Evolutionary conservation across 1,139 yeast genomes (phyloP), one percentile per base, ranked within the genome.

Genomic region (Casaregolazyma lundiana): DNA sequence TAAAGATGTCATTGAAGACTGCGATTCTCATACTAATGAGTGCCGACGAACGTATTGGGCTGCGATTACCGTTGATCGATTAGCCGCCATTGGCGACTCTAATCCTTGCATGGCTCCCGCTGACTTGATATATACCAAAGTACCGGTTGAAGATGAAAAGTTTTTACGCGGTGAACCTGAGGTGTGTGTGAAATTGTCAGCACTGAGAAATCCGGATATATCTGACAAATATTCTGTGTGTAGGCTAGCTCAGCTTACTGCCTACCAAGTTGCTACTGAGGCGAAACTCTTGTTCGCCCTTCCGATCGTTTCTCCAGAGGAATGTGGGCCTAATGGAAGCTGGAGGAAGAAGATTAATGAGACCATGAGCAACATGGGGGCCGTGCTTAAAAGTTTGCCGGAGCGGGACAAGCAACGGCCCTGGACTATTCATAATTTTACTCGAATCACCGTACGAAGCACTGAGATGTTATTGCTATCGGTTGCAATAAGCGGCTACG

Each of bases 61-160:
- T n/a, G 18, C 32, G 2, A 8, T 40, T 8, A 18, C 13, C 16
- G 20, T 18, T 2, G 37, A 32, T 13, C 34, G 17, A 19, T 5
- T 40, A 4, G 20, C 16, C 19, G 34, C 20, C 17, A 21, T 22
- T 18, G 22, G 13, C 7, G 16, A 26, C 2, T 35, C 37, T 3
- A 30, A 22, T 16, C 26, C 37, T n/a, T 9, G 29, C n/a, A 15
- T 22, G 11, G 11, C 16, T 5, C n/a, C 13, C n/a, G 20, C 15
- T 15, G 20, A 9, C 5, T 35, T 30, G 19, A 30, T 40, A 11
- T 40, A 19, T 20, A 17, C 19, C n/a, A 30, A 22, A 29, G 17
- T 40, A 8, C 43, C 43, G 4, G 30, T 30, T n/a, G 43, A 40
- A 8, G 43, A 40, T 19, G 43, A 40, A n/a, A 29, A 26, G 9